Evolutionary conservation across 2,329 filamentous ascomycete genomes (phyloP), one percentile per base, ranked within the genome.

Genomic region (Alternaria gansuensis): DNA sequence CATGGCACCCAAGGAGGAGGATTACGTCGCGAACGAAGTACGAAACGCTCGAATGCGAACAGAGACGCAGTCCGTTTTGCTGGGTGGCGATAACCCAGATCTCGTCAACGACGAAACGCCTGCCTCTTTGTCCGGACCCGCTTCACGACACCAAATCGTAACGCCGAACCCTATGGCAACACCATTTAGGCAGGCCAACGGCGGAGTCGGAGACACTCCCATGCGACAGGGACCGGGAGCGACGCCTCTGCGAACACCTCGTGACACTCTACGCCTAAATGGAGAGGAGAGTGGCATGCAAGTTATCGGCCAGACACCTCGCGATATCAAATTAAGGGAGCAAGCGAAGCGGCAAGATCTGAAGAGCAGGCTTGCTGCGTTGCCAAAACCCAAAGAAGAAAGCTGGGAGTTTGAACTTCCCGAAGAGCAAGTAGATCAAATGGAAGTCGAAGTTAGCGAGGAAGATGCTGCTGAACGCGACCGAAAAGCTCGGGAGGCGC

Each of bases 91-190:
- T 66, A 98, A 98, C 70, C 93, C 93, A 0, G 91, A 92, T 41
- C 83, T 99, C 10, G 87, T 93, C 57, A 91, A 97, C 72, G 92
- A 92, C 5, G 81, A 84, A 43, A 88, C 86, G 3, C 96, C 93
- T 10, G 96, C 93, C 6, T 93, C 93, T 0, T 96, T 97, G 69
- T 91, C 95, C 68, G 90, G 93, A 37, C 87, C 92, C 1, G 93
- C 94, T 36, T 87, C 91, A 57, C 90, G 88, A 71, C 90, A 97
- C 62, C 84, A 88, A 33, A 86, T 94, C 55, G 86, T 93, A n/a
- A 99, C 95, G 0, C 95, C 95, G 0, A 99, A 99, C 74, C 95
- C 95, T 0, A 85, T 99, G 82, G 93, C 95, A 0, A 99, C 95
- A 0, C 95, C 95, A 1, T 84, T 96, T 65, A 86, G 91, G 53